phyloP scores from a whole-genome alignment of 805 yeast genomes.

The Saccharomycopsis capsularis region DNA sequence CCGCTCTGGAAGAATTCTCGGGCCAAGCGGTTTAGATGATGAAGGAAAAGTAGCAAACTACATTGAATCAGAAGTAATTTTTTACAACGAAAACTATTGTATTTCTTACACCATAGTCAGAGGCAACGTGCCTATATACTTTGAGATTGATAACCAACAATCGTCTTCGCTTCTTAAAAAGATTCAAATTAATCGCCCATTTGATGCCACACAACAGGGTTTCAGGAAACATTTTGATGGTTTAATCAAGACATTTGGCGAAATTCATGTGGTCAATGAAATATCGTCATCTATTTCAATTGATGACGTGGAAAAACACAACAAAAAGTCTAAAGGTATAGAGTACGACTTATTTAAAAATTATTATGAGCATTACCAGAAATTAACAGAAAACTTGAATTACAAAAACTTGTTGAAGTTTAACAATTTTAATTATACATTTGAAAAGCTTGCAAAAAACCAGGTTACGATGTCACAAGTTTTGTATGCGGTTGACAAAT shows the following conservation, averaged over 20 bases:
- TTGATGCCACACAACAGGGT: constrained; percentile 80
- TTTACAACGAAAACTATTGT: constrained; percentile 41
- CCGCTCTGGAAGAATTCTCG: constrained; percentile 80
- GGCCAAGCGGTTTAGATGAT: constrained; percentile 84
- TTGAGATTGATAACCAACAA: constrained; percentile 73
- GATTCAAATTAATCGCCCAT: constrained; percentile 67
- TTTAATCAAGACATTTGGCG: constrained; percentile 70
- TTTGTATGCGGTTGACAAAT: constrained; percentile 51
- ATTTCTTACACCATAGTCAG: constrained; percentile 78
- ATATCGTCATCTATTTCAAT: constrained; percentile 1
- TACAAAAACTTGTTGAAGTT: constrained; percentile 11
- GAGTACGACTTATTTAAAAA: constrained; percentile 19
- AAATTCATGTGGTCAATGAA: constrained; percentile 44
- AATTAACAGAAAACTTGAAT: constrained; percentile 7
- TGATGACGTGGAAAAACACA: constrained; percentile 7
- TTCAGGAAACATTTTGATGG: constrained; percentile 76
- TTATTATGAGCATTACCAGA: constrained; percentile 17
- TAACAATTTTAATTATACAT: constrained; percentile 17
- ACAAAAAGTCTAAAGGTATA: constrained; percentile 10
- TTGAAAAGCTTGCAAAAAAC: constrained; percentile 5
- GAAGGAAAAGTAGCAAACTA: constrained; percentile 89
- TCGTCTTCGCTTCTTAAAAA: constrained; percentile 61
- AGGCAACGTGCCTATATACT: constrained; percentile 90
- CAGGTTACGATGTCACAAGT: constrained; percentile 42
- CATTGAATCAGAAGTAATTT: constrained; percentile 81